phyloP scores from a whole-genome alignment of 1,139 yeast species.

The Suhomyces bokatorum region DNA sequence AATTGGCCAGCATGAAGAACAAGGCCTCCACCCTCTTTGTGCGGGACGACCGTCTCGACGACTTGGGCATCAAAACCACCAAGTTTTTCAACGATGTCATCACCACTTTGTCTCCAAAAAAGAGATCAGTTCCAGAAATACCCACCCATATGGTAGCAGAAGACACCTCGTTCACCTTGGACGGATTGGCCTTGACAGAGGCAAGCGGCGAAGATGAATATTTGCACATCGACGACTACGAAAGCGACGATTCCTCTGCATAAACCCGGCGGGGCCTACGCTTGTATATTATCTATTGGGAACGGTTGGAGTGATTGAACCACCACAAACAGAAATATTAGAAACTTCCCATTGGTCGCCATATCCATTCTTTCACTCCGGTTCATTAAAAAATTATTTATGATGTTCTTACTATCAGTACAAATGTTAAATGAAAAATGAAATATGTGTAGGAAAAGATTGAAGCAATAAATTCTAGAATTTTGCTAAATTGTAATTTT shows the following conservation, averaged over 20 bases:
- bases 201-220: slow-evolving; percentile 15
- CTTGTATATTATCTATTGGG: not conserved
- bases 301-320: not conserved
- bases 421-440: too few relatives aligned
- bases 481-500: too few relatives aligned
- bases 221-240: slow-evolving; percentile 32
- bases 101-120: slow-evolving; percentile 18
- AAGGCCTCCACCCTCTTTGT: slow-evolving; percentile 22
- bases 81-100: slow-evolving; percentile 19
- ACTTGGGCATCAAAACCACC: slow-evolving; percentile 16
- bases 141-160: slow-evolving; percentile 14
- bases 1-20: slow-evolving; percentile 16
- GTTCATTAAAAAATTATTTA: not conserved
- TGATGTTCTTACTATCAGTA: not conserved
- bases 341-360: not conserved
- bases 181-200: slow-evolving; percentile 18
- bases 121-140: slow-evolving; percentile 1
- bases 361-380: not conserved
- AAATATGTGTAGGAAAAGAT: too few relatives aligned
- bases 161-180: slow-evolving; percentile 32
- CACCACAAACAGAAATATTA: not conserved
- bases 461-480: too few relatives aligned
- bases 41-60: slow-evolving; percentile 14
- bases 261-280: slow-evolving; percentile 3
- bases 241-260: slow-evolving; percentile 17